phyloP scores from a whole-genome alignment of 352 stramenopile genomes.

The Globisporangium paroecandrum region DNA sequence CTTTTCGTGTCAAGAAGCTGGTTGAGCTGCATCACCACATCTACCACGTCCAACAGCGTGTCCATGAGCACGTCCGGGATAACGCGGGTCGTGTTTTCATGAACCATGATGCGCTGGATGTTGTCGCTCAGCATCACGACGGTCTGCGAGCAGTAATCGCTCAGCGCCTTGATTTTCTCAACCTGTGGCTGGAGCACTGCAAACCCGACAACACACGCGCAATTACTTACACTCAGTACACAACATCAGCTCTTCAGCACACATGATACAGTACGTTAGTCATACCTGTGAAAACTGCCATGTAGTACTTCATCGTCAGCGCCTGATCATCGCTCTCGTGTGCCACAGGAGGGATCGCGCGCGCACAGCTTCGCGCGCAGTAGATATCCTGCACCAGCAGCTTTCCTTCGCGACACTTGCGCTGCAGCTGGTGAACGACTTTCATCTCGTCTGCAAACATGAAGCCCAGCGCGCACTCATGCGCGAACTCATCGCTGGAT shows the following conservation, averaged over 20 bases:
- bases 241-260: not conserved
- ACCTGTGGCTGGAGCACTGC: constrained; percentile 64
- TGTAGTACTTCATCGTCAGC: constrained; percentile 35
- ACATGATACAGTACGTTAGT: not conserved
- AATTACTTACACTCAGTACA: not conserved
- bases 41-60: constrained; percentile 53
- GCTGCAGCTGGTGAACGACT: constrained; percentile 48
- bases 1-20: constrained; percentile 66
- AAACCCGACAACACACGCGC: not conserved
- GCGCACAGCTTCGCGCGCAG: constrained; percentile 52
- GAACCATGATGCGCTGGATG: constrained; percentile 59
- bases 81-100: constrained; percentile 60
- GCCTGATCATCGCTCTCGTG: constrained; percentile 26
- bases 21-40: constrained; percentile 63
- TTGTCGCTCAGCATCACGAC: constrained; percentile 66
- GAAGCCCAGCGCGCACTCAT: constrained; percentile 44
- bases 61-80: constrained; percentile 64
- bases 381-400: constrained; percentile 50
- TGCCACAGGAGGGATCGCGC: constrained; percentile 36
- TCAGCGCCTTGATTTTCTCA: constrained; percentile 49
- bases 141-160: constrained; percentile 52
- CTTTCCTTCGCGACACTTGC: constrained; percentile 27
- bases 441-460: constrained; percentile 66
- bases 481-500: constrained; percentile 34
- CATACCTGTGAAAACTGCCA: constrained; percentile 44